Base-by-base conservation (phyloP, 768 basidiomycete genomes). In the Suillus subluteus region DNA sequence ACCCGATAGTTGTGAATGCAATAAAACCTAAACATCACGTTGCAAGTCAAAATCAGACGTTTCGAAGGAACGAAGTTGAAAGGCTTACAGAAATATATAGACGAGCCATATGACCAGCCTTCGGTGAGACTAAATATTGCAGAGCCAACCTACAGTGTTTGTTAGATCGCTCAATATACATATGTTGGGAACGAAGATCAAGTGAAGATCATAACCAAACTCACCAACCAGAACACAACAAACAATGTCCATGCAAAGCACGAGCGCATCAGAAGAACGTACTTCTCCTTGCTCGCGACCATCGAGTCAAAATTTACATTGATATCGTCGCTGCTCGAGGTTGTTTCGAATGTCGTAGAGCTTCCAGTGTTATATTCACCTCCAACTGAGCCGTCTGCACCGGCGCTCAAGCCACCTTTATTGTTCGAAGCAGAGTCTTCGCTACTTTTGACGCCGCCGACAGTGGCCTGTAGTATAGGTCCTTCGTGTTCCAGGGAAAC, bases 211-310 rank as follows among this genome's bases (percentile, higher is more conserved):
- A 32, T 21, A 26, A n/a, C 61, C 44, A 32, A 5, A 74, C 84
- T 66, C 66, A 91, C 89, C 71, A 87, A 80, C 94, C 94, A 95
- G 79, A 95, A 95, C n/a, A 84, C 69, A 26, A 92, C 72, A 77
- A 95, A 94, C 38, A 91, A 69, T 0, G 74, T 59, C 79, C 86
- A 86, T 0, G 89, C 87, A 23, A 91, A 76, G 2, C 71, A 63
- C 55, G 91, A 81, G 71, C 92, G 87, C 8, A 82, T 77, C 48
- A 79, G 80, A 68, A 89, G 86, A 43, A 89, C 88, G 67, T 81
- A 83, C 64, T 78, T 81, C 71, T 90, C 88, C 40, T 82, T 82
- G n/a, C 68, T 64, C 5, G 3, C 69, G 7, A 76, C 66, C 4
- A 68, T 70, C 1, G 58, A 43, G n/a, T 65, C 71, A 58, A 69